Percentiles rank a stretch among this genome's conserved stretches.
These are phyloP conservation scores for Brassica juncea DNA, from an alignment of 345 rosid genomes.

Conservation along the genomic window DNA sequence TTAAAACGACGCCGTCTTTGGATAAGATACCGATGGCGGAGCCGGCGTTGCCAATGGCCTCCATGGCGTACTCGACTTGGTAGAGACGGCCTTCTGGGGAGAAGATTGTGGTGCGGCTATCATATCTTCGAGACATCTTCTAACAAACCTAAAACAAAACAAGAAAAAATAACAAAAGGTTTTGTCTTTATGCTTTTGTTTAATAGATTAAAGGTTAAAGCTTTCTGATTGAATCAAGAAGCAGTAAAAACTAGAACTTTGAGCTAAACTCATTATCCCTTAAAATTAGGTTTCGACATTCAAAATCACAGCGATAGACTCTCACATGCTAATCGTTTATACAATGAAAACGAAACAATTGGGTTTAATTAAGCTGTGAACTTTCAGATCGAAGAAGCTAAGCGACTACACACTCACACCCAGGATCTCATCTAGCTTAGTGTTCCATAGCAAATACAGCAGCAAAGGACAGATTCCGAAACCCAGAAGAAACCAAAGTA, in stretches of 20 bases:
- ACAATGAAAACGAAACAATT: background rate
- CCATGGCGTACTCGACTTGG: conserved; percentile 99
- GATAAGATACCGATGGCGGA: conserved; percentile 86
- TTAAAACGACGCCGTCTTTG: conserved; percentile 86
- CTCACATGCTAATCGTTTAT: background rate
- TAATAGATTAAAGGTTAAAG: background rate
- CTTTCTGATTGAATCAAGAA: background rate
- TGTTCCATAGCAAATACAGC: conserved; percentile 8
- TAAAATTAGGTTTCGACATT: conserved; percentile 3
- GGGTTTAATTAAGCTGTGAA: background rate
- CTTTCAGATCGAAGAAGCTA: background rate
- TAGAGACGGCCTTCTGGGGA: conserved; percentile 99
- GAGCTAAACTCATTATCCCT: background rate
- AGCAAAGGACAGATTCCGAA: background rate
- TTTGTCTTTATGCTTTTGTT: background rate
- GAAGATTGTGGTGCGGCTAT: conserved; percentile 98
- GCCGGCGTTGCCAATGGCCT: conserved; percentile 98
- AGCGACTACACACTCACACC: background rate
- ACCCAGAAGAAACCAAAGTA: background rate
- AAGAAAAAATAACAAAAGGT: background rate
- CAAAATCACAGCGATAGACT: background rate
- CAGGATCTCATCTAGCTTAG: conserved; percentile 7
- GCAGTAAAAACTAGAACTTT: background rate
- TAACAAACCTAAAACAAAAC: conserved; percentile 1
- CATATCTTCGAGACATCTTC: conserved; percentile 91